Base-by-base conservation (phyloP, 2,329 filamentous ascomycete species). In the Xylariaceae sp. region DNA sequence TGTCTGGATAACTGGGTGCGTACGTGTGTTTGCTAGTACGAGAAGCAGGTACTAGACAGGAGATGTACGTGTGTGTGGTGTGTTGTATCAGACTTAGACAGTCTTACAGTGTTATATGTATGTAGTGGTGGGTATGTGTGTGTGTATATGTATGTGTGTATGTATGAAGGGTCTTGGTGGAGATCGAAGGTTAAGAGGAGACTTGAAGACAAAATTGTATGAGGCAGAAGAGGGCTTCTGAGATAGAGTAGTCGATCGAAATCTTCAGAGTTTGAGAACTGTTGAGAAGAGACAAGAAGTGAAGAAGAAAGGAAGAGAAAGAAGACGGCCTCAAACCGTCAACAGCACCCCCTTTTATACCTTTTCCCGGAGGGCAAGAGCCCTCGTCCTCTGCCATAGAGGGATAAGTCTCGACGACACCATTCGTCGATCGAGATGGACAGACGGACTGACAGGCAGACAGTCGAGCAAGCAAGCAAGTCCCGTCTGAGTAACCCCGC, bases 311-410 rank as follows among this genome's bases (percentile, higher is more conserved):
- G 76, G 75, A 83, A 79, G 77, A 82, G 80, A 75, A 77, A 82
- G 71, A 72, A 76, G 70, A 70, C 55, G 61, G 60, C 65, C 66
- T 67, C 67, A 73, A 71, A 68, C 72, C 65, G 77, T 79, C 74
- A 74, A 81, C 74, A 73, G 74, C 70, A 68, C 69, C 71, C 73
- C 82, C 76, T 85, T 87, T 88, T 88, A 88, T 88, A 87, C 77
- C 79, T 82, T 79, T 83, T 71, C 50, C 57, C 50, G 62, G 63
- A 20, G 32, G 32, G 32, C 32, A 37, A 23, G n/a, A 19, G 40
- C 37, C 41, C 47, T 51, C 42, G 40, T 47, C 48, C 51, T 40
- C 56, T 48, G 50, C 50, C 45, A 47, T 57, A 53, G 48, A 44
- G 48, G 62, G 62, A 67, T 65, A 63, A 61, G 54, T 60, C 53